phyloP scores from a whole-genome alignment of 2,329 filamentous ascomycete species.

The Penicillium sp. region DNA sequence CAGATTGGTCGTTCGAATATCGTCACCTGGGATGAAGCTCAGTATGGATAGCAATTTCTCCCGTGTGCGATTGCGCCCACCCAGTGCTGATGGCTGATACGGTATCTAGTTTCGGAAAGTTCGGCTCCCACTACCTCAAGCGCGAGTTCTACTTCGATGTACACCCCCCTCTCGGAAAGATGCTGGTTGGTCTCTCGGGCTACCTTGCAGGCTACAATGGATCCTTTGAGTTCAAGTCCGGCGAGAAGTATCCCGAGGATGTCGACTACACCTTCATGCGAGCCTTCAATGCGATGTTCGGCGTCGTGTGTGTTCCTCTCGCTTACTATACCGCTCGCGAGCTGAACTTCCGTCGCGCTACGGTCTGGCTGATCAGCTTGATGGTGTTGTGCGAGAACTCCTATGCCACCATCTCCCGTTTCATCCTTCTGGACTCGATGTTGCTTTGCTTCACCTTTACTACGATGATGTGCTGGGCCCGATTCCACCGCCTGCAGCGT shows the following conservation, averaged over 20 bases:
- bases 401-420: slow-evolving; percentile 97
- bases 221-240: slow-evolving; percentile 99
- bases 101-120: slow-evolving; percentile 67
- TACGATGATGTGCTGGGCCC: slow-evolving; percentile 95
- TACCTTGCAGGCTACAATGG: slow-evolving; percentile 98
- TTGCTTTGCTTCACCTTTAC: slow-evolving; percentile 98
- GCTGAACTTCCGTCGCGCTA: slow-evolving; percentile 81
- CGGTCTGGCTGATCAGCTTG: slow-evolving; percentile 92
- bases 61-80: slow-evolving; percentile 1
- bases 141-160: slow-evolving; percentile 99
- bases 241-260: slow-evolving; percentile 90
- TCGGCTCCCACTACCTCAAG: slow-evolving; percentile 98
- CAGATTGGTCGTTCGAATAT: slow-evolving; percentile 72
- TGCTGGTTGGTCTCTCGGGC: slow-evolving; percentile 94
- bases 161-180: slow-evolving; percentile 95
- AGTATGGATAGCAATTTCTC: slow-evolving; percentile 57
- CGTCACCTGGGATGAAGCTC: slow-evolving; percentile 78
- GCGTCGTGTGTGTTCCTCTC: slow-evolving; percentile 87
- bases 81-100: slow-evolving; percentile 12
- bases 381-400: slow-evolving; percentile 99
- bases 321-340: slow-evolving; percentile 95
- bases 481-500: slow-evolving; percentile 87
- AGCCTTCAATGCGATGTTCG: slow-evolving; percentile 94
- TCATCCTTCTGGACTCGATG: slow-evolving; percentile 98
- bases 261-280: slow-evolving; percentile 99